A percentile compares a stretch with the other conserved stretches of the same genome.
These are phyloP conservation scores for Bryoerythrophyllum caledonicum DNA, from an alignment of 225 moss, liverwort and hornwort genomes.

Conservation along the genomic window DNA sequence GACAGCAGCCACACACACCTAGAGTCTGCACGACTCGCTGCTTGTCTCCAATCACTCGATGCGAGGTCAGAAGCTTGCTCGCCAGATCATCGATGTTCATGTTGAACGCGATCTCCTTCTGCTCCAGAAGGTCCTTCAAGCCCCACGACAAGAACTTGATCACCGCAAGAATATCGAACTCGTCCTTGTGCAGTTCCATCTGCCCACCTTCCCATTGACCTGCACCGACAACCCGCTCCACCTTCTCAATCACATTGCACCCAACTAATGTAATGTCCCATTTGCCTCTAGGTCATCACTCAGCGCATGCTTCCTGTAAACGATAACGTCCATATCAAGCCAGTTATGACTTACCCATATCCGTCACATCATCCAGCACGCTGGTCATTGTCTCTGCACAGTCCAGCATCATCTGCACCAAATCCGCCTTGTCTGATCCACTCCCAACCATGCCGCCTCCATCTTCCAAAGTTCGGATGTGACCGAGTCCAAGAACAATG, in stretches of 20 bases:
- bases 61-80: constrained; percentile 40
- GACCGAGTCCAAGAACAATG: constrained; percentile 77
- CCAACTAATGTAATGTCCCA: too few relatives aligned
- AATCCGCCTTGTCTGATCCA: constrained; percentile 61
- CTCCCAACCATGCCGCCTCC: constrained; percentile 36
- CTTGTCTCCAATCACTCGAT: constrained; percentile 74
- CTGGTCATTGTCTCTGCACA: constrained; percentile 84
- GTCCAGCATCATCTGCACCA: constrained; percentile 88
- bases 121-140: constrained; percentile 66
- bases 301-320: neutral
- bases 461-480: constrained; percentile 60
- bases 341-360: constrained; percentile 57
- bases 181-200: constrained; percentile 71
- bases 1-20: constrained; percentile 36
- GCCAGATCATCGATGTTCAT: constrained; percentile 65
- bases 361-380: constrained; percentile 78
- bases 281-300: neutral
- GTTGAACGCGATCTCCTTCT: constrained; percentile 62
- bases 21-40: constrained; percentile 77
- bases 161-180: constrained; percentile 76
- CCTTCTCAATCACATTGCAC: neutral
- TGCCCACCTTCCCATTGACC: constrained; percentile 85
- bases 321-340: too few relatives aligned
- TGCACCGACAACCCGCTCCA: constrained; percentile 20
- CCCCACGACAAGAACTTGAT: constrained; percentile 81